Evolutionary conservation across 1,139 yeast species (phyloP), one percentile per base, ranked within the genome.

Genomic region (Nakaseomyces delphensis): DNA sequence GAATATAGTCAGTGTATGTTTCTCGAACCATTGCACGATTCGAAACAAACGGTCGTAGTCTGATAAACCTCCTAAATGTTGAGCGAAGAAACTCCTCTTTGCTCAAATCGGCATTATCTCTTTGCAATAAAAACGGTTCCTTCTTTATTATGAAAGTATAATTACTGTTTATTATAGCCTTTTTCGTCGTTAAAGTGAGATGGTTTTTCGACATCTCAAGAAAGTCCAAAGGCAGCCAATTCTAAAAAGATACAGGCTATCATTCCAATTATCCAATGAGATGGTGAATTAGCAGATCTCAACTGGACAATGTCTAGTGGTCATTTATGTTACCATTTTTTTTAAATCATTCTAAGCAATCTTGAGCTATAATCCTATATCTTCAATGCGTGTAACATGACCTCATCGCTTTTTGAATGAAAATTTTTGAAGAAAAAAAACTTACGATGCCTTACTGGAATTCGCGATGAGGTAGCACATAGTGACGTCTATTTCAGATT

Each of bases 31-130:
- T 55, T 13, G 36, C 41, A 9, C 56, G 47, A 15, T 45, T 46
- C 0, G 63, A 57, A 4, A 60, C 40, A 20, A 58, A 54, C 1
- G 58, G 57, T 23, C 43, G 45, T 11, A 60, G 45, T 29, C 63
- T 45, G 19, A 55, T 31, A 36, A 58, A 49, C 15, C 63, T 43
- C 23, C 63, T 47, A 39, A 57, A 59, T 14, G 42, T 45, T 16
- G 48, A 42, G n/a, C 39, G 37, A n/a, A 49, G 25, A 16, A 44
- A 40, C 8, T 36, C 42, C 14, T 39, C 39, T 4, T 43, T 44
- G 5, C 45, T 45, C 14, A 43, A 13, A 14, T 43, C 39, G 23
- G 42, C 27, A 11, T 29, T 30, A 2, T 51, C 44, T 10, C n/a
- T 16, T n/a, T 46, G 45, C 3, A 51, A 36, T 6, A 36, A 14